These are phyloP conservation scores for Cladosporium sphaerospermum DNA, from an alignment of 2,329 filamentous ascomycete species.

Conservation along the genomic window DNA sequence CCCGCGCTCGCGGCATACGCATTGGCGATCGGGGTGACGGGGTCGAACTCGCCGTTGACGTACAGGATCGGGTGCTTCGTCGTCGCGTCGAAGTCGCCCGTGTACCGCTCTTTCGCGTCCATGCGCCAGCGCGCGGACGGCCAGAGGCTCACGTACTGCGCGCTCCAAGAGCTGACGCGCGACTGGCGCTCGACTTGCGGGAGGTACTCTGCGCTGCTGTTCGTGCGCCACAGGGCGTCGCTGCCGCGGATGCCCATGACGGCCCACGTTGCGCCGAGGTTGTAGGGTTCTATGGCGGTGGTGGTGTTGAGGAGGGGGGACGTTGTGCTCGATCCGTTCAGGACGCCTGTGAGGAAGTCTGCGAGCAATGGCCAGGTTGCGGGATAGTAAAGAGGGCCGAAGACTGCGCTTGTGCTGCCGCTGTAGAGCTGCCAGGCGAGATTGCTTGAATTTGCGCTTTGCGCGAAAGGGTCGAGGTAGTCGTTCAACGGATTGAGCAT, in stretches of 20 bases:
- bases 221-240: background rate
- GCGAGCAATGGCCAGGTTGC: background rate
- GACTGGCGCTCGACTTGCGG: background rate
- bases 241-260: background rate
- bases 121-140: background rate
- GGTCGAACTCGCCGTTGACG: constrained; percentile 52
- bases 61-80: constrained; percentile 52
- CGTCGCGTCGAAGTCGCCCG: constrained; percentile 26
- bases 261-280: background rate
- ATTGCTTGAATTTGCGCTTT: background rate
- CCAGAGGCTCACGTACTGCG: background rate
- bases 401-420: background rate
- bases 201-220: background rate
- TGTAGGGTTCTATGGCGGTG: background rate
- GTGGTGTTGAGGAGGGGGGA: background rate
- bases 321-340: background rate
- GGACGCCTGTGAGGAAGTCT: background rate
- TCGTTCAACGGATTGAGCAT: constrained; percentile 34
- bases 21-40: constrained; percentile 51
- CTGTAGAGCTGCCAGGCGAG: background rate
- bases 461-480: constrained; percentile 41
- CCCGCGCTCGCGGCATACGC: constrained; percentile 38
- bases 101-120: constrained; percentile 13
- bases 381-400: constrained; percentile 12
- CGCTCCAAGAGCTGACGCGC: background rate